These are phyloP conservation scores for carrot (Daucus carota) DNA, from an alignment of 129 eudicot genomes.

Conservation along the genomic window DNA sequence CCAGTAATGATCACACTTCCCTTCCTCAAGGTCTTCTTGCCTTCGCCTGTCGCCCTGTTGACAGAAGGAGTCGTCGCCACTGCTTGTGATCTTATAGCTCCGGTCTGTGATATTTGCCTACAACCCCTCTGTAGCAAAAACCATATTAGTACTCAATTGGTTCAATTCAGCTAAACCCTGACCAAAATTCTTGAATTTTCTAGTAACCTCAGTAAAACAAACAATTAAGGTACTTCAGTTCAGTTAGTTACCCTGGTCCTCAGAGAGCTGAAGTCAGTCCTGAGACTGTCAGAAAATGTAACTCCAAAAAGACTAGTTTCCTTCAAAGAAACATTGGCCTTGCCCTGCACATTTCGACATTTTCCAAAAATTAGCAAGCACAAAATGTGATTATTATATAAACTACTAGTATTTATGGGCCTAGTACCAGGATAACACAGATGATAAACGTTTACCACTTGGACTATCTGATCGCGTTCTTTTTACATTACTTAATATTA, in stretches of 20 bases:
- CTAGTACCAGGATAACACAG: no score
- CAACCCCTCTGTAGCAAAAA: slow-evolving; percentile 2
- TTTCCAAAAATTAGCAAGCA: neutral
- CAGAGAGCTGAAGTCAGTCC: neutral
- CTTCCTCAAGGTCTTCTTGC: slow-evolving; percentile 67
- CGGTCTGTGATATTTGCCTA: slow-evolving; percentile 11
- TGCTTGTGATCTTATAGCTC: slow-evolving; percentile 34
- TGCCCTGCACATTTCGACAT: slow-evolving; percentile 3
- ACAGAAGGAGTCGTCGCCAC: slow-evolving; percentile 48
- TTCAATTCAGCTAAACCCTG: neutral
- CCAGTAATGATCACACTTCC: slow-evolving; percentile 78
- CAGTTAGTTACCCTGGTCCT: slow-evolving; percentile 7
- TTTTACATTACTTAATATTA: no score
- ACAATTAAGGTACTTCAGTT: neutral
- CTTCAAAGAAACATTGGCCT: neutral
- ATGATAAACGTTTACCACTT: no score
- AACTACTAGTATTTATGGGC: no score
- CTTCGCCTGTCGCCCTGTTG: slow-evolving; percentile 30
- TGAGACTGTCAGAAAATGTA: neutral
- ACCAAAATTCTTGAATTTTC: neutral
- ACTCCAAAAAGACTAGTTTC: slow-evolving; percentile 12
- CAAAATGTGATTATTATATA: neutral
- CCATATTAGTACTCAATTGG: neutral
- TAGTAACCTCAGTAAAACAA: neutral
- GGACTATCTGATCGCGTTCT: no score